phyloP scores from a whole-genome alignment of 2,329 filamentous ascomycete species.

The Xylaria digitata region DNA sequence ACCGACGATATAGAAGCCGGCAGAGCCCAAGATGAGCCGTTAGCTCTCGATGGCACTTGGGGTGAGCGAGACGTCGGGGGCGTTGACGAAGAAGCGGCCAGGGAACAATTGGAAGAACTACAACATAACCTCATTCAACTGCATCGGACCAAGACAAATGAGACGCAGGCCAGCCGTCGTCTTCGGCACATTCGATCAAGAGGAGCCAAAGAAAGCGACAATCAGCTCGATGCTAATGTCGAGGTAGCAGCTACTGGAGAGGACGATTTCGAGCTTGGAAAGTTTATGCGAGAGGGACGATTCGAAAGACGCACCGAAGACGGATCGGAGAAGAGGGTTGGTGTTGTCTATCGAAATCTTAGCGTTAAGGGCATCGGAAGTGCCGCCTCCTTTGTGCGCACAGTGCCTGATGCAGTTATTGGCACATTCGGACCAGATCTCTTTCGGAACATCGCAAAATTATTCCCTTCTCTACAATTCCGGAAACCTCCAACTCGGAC shows the following conservation, averaged over 20 bases:
- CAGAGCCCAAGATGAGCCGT: slow-evolving; percentile 12
- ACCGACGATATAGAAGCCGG: slow-evolving; percentile 15
- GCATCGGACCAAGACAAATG: slow-evolving; percentile 51
- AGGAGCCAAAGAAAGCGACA: slow-evolving; percentile 25
- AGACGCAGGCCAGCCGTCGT: slow-evolving; percentile 48
- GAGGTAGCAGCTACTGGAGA: slow-evolving; percentile 58
- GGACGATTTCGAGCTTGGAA: slow-evolving; percentile 73
- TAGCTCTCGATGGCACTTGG: slow-evolving; percentile 50
- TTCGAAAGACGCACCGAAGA: slow-evolving; percentile 76
- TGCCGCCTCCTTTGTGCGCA: slow-evolving; percentile 75
- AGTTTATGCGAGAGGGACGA: slow-evolving; percentile 79
- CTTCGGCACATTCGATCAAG: slow-evolving; percentile 27
- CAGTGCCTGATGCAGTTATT: slow-evolving; percentile 77
- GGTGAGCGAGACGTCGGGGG: slow-evolving; percentile 53
- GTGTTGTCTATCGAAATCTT: slow-evolving; percentile 80
- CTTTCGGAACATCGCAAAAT: slow-evolving; percentile 67
- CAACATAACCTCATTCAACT: slow-evolving; percentile 52
- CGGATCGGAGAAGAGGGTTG: slow-evolving; percentile 80
- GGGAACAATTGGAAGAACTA: slow-evolving; percentile 53
- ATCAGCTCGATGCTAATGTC: slow-evolving; percentile 43
- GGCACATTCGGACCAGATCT: slow-evolving; percentile 86
- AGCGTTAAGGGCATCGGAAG: slow-evolving; percentile 78
- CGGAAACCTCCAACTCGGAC: slow-evolving; percentile 48
- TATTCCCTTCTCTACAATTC: slow-evolving; percentile 51
- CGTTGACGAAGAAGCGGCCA: slow-evolving; percentile 50